A percentile compares a stretch with the other conserved stretches of the same genome.
Conservation (phyloP, 2,329 filamentous ascomycete genomes). For the Colletotrichum destructivum region DNA sequence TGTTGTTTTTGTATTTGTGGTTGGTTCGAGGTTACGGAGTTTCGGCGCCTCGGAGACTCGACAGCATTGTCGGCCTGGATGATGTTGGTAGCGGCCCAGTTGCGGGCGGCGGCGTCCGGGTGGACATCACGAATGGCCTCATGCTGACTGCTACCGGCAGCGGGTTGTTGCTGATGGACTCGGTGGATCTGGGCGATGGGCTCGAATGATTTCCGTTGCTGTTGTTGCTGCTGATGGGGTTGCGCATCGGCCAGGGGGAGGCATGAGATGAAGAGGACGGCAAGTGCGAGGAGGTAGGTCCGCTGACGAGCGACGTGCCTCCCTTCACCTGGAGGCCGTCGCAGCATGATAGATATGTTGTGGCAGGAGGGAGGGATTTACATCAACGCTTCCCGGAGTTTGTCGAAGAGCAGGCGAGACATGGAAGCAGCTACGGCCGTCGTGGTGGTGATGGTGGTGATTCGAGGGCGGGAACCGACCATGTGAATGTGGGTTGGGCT, state of each 20-base stretch:
- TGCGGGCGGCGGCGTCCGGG: constrained; percentile 48
- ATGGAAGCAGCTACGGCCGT: constrained; percentile 35
- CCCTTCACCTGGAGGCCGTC: constrained; percentile 74
- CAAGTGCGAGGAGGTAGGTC: constrained; percentile 68
- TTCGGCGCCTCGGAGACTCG: constrained; percentile 38
- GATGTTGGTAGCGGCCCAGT: constrained; percentile 52
- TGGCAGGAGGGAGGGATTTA: constrained; percentile 36
- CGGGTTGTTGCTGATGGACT: constrained; percentile 29
- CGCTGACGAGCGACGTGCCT: constrained; percentile 63
- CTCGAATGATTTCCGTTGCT: constrained; percentile 63
- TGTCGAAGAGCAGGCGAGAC: constrained; percentile 38
- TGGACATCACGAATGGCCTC: constrained; percentile 27
- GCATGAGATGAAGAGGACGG: constrained; percentile 71
- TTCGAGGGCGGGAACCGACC: constrained; percentile 31
- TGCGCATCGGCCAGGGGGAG: constrained; percentile 70
- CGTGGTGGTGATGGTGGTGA: constrained; percentile 11
- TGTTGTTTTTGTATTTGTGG: constrained; percentile 51
- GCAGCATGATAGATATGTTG: constrained; percentile 65
- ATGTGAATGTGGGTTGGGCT: constrained; percentile 40
- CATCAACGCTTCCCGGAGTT: constrained; percentile 40
- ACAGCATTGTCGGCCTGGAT: constrained; percentile 47
- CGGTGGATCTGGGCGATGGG: constrained; percentile 25
- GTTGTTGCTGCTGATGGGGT: constrained; percentile 61
- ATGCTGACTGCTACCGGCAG: constrained; percentile 24
- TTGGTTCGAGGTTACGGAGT: constrained; percentile 43